Conservation (phyloP, 139 green algal genomes). For the Pseudopediastrum boryanum region DNA sequence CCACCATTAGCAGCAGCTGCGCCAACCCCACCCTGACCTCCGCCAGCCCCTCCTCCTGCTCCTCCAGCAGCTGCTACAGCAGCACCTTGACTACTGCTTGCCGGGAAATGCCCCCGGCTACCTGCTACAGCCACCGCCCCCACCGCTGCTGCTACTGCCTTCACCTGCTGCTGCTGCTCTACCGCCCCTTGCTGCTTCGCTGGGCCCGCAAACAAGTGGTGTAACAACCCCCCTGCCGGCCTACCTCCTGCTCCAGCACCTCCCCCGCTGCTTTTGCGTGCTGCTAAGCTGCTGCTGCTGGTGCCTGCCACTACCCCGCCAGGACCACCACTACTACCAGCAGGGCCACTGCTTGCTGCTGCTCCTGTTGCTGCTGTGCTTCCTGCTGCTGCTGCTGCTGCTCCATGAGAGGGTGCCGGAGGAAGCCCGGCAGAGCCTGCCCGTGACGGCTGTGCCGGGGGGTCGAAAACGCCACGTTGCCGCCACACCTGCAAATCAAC, state of each 20-base stretch:
- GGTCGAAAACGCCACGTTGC: too few species aligned
- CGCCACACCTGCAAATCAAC: too few species aligned
- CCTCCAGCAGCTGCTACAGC: too few species aligned
- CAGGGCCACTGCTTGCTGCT: constrained; percentile 9
- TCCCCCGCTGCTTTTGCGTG: not conserved
- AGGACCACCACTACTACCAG: not conserved
- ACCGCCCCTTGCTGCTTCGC: not conserved
- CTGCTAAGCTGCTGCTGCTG: constrained; percentile 12
- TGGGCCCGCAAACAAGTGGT: not conserved
- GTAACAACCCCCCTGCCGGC: not conserved
- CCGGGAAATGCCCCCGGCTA: too few species aligned
- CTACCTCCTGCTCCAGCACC: constrained; percentile 3
- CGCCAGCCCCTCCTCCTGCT: too few species aligned
- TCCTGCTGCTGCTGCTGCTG: constrained; percentile 4
- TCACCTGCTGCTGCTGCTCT: constrained; percentile 3
- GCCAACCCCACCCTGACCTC: too few species aligned
- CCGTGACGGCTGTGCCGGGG: too few species aligned
- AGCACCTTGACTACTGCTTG: too few species aligned
- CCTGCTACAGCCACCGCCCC: too few species aligned
- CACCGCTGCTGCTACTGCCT: not conserved
- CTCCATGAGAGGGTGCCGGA: not conserved
- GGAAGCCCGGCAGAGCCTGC: too few species aligned
- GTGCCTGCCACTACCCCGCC: constrained; percentile 13
- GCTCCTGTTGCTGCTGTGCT: not conserved
- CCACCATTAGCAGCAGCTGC: too few species aligned